Conservation (phyloP, 2,329 filamentous ascomycete species). For the Cercospora sp. region DNA sequence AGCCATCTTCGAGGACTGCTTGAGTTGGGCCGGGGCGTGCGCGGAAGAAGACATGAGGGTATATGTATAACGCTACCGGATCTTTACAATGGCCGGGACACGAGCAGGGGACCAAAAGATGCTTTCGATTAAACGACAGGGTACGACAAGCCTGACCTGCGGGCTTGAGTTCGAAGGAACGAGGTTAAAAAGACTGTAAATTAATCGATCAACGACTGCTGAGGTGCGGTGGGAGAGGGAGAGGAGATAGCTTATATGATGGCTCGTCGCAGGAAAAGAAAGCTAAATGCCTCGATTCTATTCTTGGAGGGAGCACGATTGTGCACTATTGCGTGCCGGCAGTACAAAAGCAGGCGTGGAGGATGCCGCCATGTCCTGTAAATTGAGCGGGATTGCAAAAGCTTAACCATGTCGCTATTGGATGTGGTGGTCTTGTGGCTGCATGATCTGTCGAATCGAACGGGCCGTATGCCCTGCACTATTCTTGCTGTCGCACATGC, state of each 20-base stretch:
- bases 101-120: constrained; percentile 37
- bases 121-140: constrained; percentile 46
- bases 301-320: constrained; percentile 45
- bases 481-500: constrained; percentile 31
- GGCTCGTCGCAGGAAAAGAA: constrained; percentile 44
- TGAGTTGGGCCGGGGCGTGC: constrained; percentile 44
- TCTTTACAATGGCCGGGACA: constrained; percentile 35
- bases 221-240: constrained; percentile 40
- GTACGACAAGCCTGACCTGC: constrained; percentile 51
- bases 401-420: constrained; percentile 29
- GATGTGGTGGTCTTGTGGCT: constrained; percentile 30
- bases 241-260: constrained; percentile 51
- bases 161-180: constrained; percentile 44
- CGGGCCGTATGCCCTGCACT: constrained; percentile 27
- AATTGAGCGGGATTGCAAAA: constrained; percentile 30
- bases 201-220: constrained; percentile 48
- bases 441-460: constrained; percentile 31
- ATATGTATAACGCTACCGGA: constrained; percentile 45
- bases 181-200: constrained; percentile 46
- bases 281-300: constrained; percentile 46
- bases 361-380: constrained; percentile 27
- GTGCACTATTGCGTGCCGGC: constrained; percentile 20
- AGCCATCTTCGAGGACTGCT: constrained; percentile 49
- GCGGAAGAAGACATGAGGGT: constrained; percentile 50
- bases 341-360: constrained; percentile 25